These are phyloP conservation scores for Sideroxylon spinosum DNA, from an alignment of 179 eudicot genomes.

Conservation along the genomic window DNA sequence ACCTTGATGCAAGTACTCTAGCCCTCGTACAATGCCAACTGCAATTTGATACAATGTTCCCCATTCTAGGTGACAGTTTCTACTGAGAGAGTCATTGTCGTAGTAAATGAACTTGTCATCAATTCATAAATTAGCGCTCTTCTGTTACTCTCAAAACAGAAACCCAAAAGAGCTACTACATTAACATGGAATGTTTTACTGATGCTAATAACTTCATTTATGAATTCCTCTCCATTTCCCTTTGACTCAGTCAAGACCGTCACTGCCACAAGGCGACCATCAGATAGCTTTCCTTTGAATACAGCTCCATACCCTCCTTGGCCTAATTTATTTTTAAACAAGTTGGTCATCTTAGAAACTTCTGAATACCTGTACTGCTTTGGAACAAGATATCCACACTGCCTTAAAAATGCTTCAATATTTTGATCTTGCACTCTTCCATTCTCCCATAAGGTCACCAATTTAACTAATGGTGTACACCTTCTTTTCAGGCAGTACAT, in stretches of 20 bases:
- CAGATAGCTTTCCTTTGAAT: constrained; percentile 25
- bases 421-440: constrained; percentile 5
- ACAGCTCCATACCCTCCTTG: constrained; percentile 39
- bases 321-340: constrained; percentile 33
- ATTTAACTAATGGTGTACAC: background rate
- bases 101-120: constrained; percentile 25
- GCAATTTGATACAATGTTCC: constrained; percentile 31
- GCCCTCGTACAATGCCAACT: constrained; percentile 35
- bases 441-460: background rate
- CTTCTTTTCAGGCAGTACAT: background rate
- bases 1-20: constrained; percentile 40
- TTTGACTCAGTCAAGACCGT: constrained; percentile 27
- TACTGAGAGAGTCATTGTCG: background rate
- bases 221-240: constrained; percentile 31
- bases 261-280: constrained; percentile 33
- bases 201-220: constrained; percentile 38
- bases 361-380: constrained; percentile 26
- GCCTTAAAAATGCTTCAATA: constrained; percentile 27
- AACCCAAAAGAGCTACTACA: constrained; percentile 27
- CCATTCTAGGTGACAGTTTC: constrained; percentile 11
- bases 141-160: constrained; percentile 25
- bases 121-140: constrained; percentile 30
- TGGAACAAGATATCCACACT: constrained; percentile 24
- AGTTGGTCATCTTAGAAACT: constrained; percentile 31
- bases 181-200: constrained; percentile 32